Percentiles rank a stretch among this genome's conserved stretches.
Evolutionary conservation across 2,329 filamentous ascomycete species (phyloP).

Genomic region (Cladophialophora chaetospira): DNA sequence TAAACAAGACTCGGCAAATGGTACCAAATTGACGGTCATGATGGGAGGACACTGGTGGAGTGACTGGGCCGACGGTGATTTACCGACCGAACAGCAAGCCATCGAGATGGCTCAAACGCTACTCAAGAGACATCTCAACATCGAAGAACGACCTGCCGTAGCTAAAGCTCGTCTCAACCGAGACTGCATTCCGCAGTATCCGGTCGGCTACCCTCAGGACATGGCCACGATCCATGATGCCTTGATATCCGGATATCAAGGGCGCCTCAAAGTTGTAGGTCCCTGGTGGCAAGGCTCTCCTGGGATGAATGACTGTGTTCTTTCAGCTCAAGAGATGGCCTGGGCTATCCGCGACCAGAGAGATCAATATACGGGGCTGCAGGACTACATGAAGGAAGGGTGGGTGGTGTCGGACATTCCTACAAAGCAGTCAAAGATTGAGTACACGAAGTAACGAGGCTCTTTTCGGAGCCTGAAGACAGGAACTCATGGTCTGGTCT

Average conservation of each 20-base stretch:
- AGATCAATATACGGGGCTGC: constrained; percentile 29
- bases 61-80: constrained; percentile 53
- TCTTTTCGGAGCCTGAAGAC: not conserved
- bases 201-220: constrained; percentile 70
- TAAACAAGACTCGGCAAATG: constrained; percentile 59
- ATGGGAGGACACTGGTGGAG: constrained; percentile 93
- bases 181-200: constrained; percentile 89
- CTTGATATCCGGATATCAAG: constrained; percentile 58
- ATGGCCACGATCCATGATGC: constrained; percentile 61
- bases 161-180: constrained; percentile 62
- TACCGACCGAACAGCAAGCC: constrained; percentile 67
- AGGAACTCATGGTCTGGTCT: too few species aligned
- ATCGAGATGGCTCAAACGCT: constrained; percentile 69
- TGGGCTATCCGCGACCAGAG: constrained; percentile 28
- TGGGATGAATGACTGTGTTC: constrained; percentile 58
- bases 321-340: constrained; percentile 58
- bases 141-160: constrained; percentile 64
- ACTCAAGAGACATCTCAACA: constrained; percentile 72
- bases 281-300: constrained; percentile 53
- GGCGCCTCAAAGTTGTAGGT: constrained; percentile 65
- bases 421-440: not conserved
- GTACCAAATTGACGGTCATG: constrained; percentile 92
- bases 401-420: constrained; percentile 18
- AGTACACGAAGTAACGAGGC: not conserved
- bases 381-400: constrained; percentile 22